A percentile compares a stretch with the other conserved stretches of the same genome.
Evolutionary conservation across 768 basidiomycete species (phyloP).

Genomic region (Tephrocybe sp.): DNA sequence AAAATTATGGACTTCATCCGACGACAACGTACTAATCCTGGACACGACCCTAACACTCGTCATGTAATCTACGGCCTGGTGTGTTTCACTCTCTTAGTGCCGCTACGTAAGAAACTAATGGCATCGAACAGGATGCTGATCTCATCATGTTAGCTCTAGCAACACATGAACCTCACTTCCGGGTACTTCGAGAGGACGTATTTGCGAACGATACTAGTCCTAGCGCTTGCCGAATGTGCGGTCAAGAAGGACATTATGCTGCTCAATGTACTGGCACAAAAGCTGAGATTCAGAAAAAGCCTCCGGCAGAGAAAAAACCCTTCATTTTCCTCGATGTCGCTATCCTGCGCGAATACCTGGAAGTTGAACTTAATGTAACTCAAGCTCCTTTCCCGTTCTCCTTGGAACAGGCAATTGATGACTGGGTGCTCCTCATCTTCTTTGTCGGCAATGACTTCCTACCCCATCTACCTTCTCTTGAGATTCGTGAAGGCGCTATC

Average conservation of each 20-base stretch:
- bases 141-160: slow-evolving; percentile 98
- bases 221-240: slow-evolving; percentile 87
- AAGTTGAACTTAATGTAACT: slow-evolving; percentile 90
- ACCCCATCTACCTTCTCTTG: slow-evolving; percentile 95
- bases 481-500: slow-evolving; percentile 99
- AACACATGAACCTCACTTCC: slow-evolving; percentile 98
- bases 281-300: slow-evolving; percentile 68
- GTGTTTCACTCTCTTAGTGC: slow-evolving; percentile 23
- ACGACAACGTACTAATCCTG: slow-evolving; percentile 80
- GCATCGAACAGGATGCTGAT: slow-evolving; percentile 87
- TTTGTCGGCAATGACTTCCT: slow-evolving; percentile 99
- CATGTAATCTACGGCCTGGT: slow-evolving; percentile 99
- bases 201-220: slow-evolving; percentile 81
- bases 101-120: not conserved
- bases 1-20: slow-evolving; percentile 99
- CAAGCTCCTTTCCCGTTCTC: slow-evolving; percentile 81
- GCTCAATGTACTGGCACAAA: slow-evolving; percentile 88
- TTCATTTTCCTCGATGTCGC: slow-evolving; percentile 99
- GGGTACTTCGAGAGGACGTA: slow-evolving; percentile 96
- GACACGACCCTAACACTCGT: slow-evolving; percentile 92
- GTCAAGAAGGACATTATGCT: slow-evolving; percentile 93
- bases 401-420: slow-evolving; percentile 96
- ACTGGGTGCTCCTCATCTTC: slow-evolving; percentile 99
- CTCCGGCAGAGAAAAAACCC: slow-evolving; percentile 80
- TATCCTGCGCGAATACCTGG: slow-evolving; percentile 94